Percentiles rank a stretch among this genome's conserved stretches.
Evolutionary conservation across 345 rosid species (phyloP).

Genomic region (Melaleuca alternifolia): DNA sequence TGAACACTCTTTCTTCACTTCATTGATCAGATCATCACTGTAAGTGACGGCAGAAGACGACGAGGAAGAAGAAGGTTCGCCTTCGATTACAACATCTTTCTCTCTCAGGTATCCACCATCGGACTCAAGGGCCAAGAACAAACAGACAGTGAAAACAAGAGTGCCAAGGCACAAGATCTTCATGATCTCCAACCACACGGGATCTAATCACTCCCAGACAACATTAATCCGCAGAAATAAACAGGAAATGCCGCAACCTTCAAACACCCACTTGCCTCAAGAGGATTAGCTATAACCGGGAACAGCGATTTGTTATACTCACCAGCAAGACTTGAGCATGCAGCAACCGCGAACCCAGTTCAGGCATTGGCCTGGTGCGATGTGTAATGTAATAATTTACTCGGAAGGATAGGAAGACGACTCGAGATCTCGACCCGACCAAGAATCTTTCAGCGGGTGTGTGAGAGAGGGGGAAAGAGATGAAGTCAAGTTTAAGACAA

Average conservation of each 20-base stretch:
- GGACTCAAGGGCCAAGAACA: slow-evolving; percentile 11
- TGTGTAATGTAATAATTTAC: background rate
- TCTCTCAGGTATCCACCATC: slow-evolving; percentile 1
- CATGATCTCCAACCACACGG: slow-evolving; percentile 6
- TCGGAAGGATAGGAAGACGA: background rate
- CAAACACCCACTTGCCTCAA: slow-evolving; percentile 4
- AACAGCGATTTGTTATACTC: background rate
- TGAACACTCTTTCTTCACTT: slow-evolving; percentile 50
- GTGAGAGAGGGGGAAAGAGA: background rate
- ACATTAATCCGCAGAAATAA: background rate
- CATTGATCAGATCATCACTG: slow-evolving; percentile 50
- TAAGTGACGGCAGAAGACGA: background rate
- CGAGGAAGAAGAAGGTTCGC: slow-evolving; percentile 8
- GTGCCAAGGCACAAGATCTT: slow-evolving; percentile 1
- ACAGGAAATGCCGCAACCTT: slow-evolving; percentile 1
- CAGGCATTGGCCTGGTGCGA: background rate
- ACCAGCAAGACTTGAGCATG: background rate
- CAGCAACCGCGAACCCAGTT: background rate
- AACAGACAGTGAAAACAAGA: slow-evolving; percentile 7
- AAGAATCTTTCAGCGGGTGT: background rate
- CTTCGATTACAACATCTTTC: background rate
- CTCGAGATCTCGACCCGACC: background rate
- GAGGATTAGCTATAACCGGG: background rate
- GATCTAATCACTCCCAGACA: background rate
- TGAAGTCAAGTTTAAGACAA: background rate